Evolutionary conservation across 1,284 basidiomycete genomes (phyloP).

Genomic region (Apiotrichum sp.): DNA sequence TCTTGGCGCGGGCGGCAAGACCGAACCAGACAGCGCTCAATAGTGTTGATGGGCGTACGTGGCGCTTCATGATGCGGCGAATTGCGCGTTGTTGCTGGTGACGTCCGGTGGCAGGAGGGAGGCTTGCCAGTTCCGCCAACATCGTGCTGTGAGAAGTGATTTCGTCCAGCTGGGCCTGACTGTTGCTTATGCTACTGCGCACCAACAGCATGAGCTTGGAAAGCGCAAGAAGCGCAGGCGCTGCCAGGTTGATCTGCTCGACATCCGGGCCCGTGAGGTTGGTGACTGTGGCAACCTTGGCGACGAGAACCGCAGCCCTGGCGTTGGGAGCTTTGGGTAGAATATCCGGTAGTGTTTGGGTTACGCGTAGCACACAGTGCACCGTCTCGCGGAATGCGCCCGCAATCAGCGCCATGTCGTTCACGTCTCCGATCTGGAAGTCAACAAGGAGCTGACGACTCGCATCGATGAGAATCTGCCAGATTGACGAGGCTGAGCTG

Average conservation of each 20-base stretch:
- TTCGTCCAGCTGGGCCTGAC: slow-evolving; percentile 10
- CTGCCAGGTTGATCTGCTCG: slow-evolving; percentile 27
- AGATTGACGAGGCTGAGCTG: slow-evolving; percentile 16
- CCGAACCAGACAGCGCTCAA: slow-evolving; percentile 31
- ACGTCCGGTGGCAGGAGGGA: slow-evolving; percentile 34
- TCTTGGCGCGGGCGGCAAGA: slow-evolving; percentile 17
- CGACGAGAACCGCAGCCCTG: slow-evolving; percentile 23
- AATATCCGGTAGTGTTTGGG: slow-evolving; percentile 11
- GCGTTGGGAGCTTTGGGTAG: slow-evolving; percentile 24
- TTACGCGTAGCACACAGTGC: slow-evolving; percentile 15
- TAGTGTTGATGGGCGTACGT: slow-evolving; percentile 15
- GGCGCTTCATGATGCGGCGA: slow-evolving; percentile 25
- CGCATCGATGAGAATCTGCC: slow-evolving; percentile 35
- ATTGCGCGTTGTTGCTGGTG: slow-evolving; percentile 42
- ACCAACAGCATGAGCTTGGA: slow-evolving; percentile 25
- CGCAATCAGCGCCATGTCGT: slow-evolving; percentile 27
- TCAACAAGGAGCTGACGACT: slow-evolving; percentile 33
- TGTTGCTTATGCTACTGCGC: slow-evolving; percentile 16
- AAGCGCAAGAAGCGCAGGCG: slow-evolving; percentile 24
- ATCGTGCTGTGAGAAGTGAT: slow-evolving; percentile 16
- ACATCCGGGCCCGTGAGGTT: slow-evolving; percentile 29
- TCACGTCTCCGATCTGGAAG: slow-evolving; percentile 31
- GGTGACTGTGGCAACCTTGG: slow-evolving; percentile 26
- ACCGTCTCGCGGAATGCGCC: slow-evolving; percentile 25
- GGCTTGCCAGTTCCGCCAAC: slow-evolving; percentile 24